Conservation (phyloP, 2,329 filamentous ascomycete species). For the Diaporthe vaccinii region DNA sequence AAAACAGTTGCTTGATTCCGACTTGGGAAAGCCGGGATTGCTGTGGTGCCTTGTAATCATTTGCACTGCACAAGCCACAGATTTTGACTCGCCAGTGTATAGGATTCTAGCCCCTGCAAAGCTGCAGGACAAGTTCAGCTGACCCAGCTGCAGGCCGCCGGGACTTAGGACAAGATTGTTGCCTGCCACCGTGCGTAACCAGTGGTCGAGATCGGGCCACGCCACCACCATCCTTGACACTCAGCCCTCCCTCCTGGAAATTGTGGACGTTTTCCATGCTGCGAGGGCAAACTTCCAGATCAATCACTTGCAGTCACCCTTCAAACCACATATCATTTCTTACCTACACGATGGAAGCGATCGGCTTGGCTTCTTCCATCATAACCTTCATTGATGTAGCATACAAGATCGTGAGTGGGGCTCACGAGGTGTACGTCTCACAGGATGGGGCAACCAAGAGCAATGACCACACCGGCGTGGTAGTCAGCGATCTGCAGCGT, state of each 20-base stretch:
- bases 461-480: constrained; percentile 19
- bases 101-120: neutral
- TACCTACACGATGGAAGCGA: neutral
- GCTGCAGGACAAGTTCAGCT: constrained; percentile 15
- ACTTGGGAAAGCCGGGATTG: neutral
- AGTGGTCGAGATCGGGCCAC: neutral
- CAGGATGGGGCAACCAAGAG: neutral
- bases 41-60: neutral
- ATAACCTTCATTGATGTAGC: constrained; percentile 22
- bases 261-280: neutral
- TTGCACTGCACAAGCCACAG: neutral
- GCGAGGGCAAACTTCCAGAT: too few relatives aligned
- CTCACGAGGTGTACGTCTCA: constrained; percentile 10
- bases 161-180: neutral
- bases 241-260: neutral
- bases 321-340: too few relatives aligned
- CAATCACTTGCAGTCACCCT: too few relatives aligned
- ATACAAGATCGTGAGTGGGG: neutral
- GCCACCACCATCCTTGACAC: neutral
- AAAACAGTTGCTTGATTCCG: neutral
- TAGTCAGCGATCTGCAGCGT: constrained; percentile 17
- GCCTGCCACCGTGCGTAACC: neutral
- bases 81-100: neutral
- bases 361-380: constrained; percentile 21
- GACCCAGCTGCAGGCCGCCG: neutral